phyloP scores from a whole-genome alignment of 2,329 filamentous ascomycete genomes.

The Paradendryphiella salina region DNA sequence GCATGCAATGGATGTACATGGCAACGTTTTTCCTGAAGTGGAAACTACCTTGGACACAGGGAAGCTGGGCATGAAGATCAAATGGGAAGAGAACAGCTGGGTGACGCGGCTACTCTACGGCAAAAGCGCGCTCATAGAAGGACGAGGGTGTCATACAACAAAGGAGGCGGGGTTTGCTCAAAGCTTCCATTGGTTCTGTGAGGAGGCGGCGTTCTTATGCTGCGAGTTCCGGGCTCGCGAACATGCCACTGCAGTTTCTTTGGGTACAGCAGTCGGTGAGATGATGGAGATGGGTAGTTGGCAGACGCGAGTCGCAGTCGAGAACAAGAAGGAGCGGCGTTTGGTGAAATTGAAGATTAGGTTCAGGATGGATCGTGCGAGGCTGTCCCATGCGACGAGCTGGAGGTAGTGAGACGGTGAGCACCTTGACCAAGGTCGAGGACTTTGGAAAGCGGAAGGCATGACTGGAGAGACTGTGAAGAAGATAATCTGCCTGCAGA shows the following conservation, averaged over 20 bases:
- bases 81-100: slow-evolving; percentile 11
- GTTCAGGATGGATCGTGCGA: neutral
- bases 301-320: neutral
- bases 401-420: neutral
- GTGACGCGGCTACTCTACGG: slow-evolving; percentile 6
- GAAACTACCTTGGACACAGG: neutral
- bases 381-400: neutral
- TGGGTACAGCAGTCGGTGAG: neutral
- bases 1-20: too few species aligned
- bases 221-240: slow-evolving; percentile 16
- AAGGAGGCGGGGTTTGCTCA: slow-evolving; percentile 1
- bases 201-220: slow-evolving; percentile 12
- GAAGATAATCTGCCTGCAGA: too few species aligned
- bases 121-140: slow-evolving; percentile 10
- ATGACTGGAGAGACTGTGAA: too few species aligned
- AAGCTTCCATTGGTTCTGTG: slow-evolving; percentile 19
- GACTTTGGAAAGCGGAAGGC: too few species aligned
- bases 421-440: too few species aligned
- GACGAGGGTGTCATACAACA: neutral
- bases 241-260: neutral
- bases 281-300: neutral
- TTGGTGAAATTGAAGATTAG: slow-evolving; percentile 16
- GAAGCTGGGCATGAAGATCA: slow-evolving; percentile 7
- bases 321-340: neutral
- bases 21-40: neutral